Base-by-base conservation (phyloP, 2,329 filamentous ascomycete species). In the Arthrinium puccinioides region DNA sequence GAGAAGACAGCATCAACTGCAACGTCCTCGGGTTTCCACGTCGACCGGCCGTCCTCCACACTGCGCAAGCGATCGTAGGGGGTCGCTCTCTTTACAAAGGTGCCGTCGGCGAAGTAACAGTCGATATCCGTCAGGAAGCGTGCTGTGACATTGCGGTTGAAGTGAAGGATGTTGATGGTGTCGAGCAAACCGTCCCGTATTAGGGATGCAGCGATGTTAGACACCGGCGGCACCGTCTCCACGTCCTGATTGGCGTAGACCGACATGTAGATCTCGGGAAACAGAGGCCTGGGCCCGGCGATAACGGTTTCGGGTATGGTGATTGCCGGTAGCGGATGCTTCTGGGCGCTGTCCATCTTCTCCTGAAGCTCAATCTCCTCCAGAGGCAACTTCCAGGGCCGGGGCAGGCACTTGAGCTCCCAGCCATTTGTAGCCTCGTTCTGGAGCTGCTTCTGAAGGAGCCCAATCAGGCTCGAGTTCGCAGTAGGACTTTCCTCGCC, bases 1-100 rank as follows among this genome's bases (percentile, higher is more conserved):
- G 89, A 94, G 61, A 98, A 98, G 40, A 97, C 87, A 5, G 90
- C 88, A 59, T 98, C 92, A n/a, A 98, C 87, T 4, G 85, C 86
- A 41, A 97, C 84, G 62, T 98, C 92, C 64, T 98, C 92, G 0
- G 92, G 88, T 62, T 98, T 98, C 90, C 92, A 98, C 0, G 87
- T 89, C 11, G 84, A 78, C 45, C 74, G 73, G 37, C 76, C 72
- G 2, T 64, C 65, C 23, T 79, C 77, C 14, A 82, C 70, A 31
- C 82, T 82, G 23, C 83, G 77, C 33, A 98, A 75, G 53, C 88
- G 84, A 59, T 98, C 92, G 53, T 95, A 96, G 0, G 88, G 81
- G 2, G 87, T 96, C 1, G 87, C 89, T 40, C 92, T 83, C 64
- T 95, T 94, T 40, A 95, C 82, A 59, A 98, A 98, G 2, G 87